phyloP scores from a whole-genome alignment of 2,329 filamentous ascomycete species.

The Xylaria sp. region DNA sequence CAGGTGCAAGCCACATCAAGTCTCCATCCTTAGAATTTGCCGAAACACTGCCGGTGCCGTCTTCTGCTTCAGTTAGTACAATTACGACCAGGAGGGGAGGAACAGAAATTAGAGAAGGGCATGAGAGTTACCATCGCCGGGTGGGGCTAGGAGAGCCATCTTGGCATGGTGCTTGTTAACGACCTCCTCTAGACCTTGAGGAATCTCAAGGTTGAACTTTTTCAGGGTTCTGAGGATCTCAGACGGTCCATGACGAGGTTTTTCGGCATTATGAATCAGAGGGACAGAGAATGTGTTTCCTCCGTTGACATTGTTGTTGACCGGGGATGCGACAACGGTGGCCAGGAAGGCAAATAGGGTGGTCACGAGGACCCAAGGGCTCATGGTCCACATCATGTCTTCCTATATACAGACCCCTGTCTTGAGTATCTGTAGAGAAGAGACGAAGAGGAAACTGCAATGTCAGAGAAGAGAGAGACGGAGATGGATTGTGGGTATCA shows the following conservation, averaged over 20 bases:
- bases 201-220: conserved; percentile 51
- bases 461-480: not conserved
- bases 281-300: conserved; percentile 45
- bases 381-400: conserved; percentile 38
- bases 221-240: conserved; percentile 48
- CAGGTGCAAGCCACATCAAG: conserved; percentile 57
- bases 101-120: not conserved
- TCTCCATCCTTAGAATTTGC: conserved; percentile 52
- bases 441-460: not conserved
- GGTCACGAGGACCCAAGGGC: conserved; percentile 39
- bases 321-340: conserved; percentile 33
- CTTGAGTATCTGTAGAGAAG: not conserved
- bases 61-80: conserved; percentile 36
- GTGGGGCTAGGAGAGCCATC: conserved; percentile 35
- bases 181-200: conserved; percentile 44
- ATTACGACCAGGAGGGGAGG: not conserved
- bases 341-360: conserved; percentile 40
- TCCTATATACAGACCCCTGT: conserved; percentile 1
- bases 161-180: conserved; percentile 44
- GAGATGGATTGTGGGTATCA: not conserved
- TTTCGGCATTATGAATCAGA: conserved; percentile 42
- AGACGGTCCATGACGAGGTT: conserved; percentile 45
- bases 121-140: conserved; percentile 28
- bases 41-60: conserved; percentile 24
- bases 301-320: conserved; percentile 15